These are phyloP conservation scores for Capsicum chinense DNA, from an alignment of 257 asterid genomes.

Conservation along the genomic window DNA sequence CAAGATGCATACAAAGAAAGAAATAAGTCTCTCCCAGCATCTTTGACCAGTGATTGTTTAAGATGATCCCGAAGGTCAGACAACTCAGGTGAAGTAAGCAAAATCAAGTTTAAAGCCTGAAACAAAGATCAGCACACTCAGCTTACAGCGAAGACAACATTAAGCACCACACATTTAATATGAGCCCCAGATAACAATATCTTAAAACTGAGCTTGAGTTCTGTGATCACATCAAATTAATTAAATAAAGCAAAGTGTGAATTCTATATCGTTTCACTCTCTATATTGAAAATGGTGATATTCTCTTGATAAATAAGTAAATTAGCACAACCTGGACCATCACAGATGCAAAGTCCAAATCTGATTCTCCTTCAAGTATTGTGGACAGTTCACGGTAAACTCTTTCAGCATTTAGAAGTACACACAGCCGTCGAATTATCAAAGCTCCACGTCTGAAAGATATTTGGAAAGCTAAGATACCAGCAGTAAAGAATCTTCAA, in stretches of 20 bases:
- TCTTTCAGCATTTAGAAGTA: constrained; percentile 88
- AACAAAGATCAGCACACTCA: constrained; percentile 33
- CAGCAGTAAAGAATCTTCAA: background rate
- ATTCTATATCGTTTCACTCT: background rate
- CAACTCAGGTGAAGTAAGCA: constrained; percentile 85
- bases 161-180: background rate
- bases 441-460: constrained; percentile 89
- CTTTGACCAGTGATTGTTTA: constrained; percentile 62
- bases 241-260: background rate
- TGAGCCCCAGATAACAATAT: constrained; percentile 8
- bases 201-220: constrained; percentile 11
- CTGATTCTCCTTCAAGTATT: constrained; percentile 88
- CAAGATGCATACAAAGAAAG: constrained; percentile 74
- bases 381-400: constrained; percentile 90
- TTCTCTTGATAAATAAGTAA: constrained; percentile 1
- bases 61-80: constrained; percentile 65
- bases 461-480: constrained; percentile 23
- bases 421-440: constrained; percentile 87
- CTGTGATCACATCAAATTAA: background rate
- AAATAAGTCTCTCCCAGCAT: constrained; percentile 76
- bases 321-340: constrained; percentile 81
- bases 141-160: constrained; percentile 19
- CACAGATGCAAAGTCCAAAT: constrained; percentile 85
- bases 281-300: background rate
- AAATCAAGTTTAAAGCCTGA: constrained; percentile 86